Evolutionary conservation across 345 rosid species (phyloP).

Genomic region (Aegle marmelos): DNA sequence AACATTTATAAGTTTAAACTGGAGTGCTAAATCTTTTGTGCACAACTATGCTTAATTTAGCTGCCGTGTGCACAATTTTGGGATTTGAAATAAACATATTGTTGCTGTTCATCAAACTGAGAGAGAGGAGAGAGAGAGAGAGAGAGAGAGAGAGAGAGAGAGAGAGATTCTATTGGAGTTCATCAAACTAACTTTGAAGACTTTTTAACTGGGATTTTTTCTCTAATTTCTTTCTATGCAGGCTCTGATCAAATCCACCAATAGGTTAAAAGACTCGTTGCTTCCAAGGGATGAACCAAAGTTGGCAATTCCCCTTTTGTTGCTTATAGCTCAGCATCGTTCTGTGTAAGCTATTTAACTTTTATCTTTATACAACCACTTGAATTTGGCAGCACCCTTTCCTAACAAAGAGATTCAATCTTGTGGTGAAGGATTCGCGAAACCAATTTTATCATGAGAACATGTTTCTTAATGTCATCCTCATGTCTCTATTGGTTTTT

Average conservation of each 20-base stretch:
- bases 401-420: background rate
- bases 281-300: constrained; percentile 94
- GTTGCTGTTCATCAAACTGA: background rate
- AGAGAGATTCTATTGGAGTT: background rate
- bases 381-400: background rate
- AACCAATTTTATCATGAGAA: background rate
- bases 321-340: constrained; percentile 94
- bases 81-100: background rate
- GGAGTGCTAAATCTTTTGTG: too few species aligned
- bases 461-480: background rate
- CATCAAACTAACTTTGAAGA: background rate
- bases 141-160: too few species aligned
- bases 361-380: constrained; percentile 1
- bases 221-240: constrained; percentile 29
- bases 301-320: constrained; percentile 82
- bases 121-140: too few species aligned
- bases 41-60: background rate
- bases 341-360: constrained; percentile 65
- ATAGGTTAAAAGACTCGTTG: constrained; percentile 87
- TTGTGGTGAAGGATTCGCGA: background rate
- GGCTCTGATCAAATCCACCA: constrained; percentile 93
- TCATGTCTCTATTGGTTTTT: background rate
- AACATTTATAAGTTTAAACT: too few species aligned
- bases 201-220: background rate
- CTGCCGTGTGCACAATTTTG: background rate